Percentiles rank a stretch among this genome's conserved stretches.
Conservation (phyloP, 1,139 yeast species). For the Pneumocystis sp. region DNA sequence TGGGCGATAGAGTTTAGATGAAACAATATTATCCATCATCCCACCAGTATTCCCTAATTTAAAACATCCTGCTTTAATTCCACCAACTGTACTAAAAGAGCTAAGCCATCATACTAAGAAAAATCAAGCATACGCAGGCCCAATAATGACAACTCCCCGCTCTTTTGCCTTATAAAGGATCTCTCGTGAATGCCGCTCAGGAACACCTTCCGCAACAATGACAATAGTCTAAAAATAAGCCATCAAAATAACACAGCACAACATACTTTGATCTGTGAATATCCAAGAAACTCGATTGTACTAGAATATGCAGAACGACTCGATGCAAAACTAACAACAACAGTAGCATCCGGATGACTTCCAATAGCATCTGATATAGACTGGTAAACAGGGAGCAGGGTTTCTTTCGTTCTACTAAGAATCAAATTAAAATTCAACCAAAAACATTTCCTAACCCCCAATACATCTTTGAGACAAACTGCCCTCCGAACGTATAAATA, state of each 20-base stretch:
- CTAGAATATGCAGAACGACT: slow-evolving; percentile 34
- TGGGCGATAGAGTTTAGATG: slow-evolving; percentile 34
- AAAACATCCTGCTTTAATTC: slow-evolving; percentile 37
- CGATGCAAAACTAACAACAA: slow-evolving; percentile 35
- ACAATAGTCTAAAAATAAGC: slow-evolving; percentile 26
- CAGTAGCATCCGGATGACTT: slow-evolving; percentile 35
- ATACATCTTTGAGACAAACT: slow-evolving; percentile 33
- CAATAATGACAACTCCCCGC: slow-evolving; percentile 34
- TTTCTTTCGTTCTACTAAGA: slow-evolving; percentile 27
- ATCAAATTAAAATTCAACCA: not conserved
- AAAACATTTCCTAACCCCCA: slow-evolving; percentile 25
- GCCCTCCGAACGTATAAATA: slow-evolving; percentile 35
- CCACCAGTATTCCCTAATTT: slow-evolving; percentile 38
- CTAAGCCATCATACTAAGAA: not conserved
- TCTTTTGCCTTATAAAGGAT: slow-evolving; percentile 31
- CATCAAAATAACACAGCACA: not conserved
- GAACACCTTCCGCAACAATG: slow-evolving; percentile 36
- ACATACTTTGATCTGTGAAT: slow-evolving; percentile 28
- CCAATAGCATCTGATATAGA: slow-evolving; percentile 29
- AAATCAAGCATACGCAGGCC: slow-evolving; percentile 28
- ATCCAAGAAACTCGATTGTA: slow-evolving; percentile 33
- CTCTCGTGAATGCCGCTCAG: slow-evolving; percentile 36
- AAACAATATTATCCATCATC: slow-evolving; percentile 37
- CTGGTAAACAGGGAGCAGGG: slow-evolving; percentile 33
- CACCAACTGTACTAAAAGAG: slow-evolving; percentile 24